phyloP scores from a whole-genome alignment of 2,329 filamentous ascomycete species.

The Cladosporium velox region DNA sequence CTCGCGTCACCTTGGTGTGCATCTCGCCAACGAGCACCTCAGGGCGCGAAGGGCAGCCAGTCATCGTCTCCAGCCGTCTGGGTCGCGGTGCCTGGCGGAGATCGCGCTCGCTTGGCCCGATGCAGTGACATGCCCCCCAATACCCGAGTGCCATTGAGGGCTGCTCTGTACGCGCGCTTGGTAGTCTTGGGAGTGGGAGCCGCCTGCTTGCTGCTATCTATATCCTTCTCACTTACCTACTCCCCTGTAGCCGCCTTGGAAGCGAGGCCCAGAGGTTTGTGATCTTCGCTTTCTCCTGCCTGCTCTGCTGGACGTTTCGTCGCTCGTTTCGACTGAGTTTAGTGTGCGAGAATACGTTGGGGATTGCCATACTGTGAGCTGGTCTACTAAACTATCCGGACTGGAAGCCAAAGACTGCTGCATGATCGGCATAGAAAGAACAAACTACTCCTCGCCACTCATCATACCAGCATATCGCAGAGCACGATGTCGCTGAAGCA shows the following conservation, averaged over 20 bases:
- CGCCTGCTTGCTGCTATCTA: slow-evolving; percentile 9
- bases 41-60: slow-evolving; percentile 19
- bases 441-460: not conserved
- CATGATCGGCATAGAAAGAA: slow-evolving; percentile 8
- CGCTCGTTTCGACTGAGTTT: slow-evolving; percentile 10
- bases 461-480: not conserved
- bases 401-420: not conserved
- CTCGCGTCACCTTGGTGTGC: slow-evolving; percentile 8
- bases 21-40: slow-evolving; percentile 17
- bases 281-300: slow-evolving; percentile 16
- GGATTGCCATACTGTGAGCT: slow-evolving; percentile 1
- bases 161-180: slow-evolving; percentile 21
- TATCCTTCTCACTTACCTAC: slow-evolving; percentile 8
- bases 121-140: slow-evolving; percentile 16
- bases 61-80: slow-evolving; percentile 19
- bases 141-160: slow-evolving; percentile 20
- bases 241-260: slow-evolving; percentile 15
- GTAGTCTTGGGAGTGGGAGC: slow-evolving; percentile 15
- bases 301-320: slow-evolving; percentile 5
- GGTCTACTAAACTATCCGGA: not conserved
- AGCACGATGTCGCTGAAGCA: slow-evolving; percentile 53
- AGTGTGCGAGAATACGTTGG: not conserved
- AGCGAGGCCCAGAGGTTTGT: slow-evolving; percentile 8
- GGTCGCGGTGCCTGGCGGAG: slow-evolving; percentile 19
- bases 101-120: slow-evolving; percentile 21